Percentiles rank a stretch among this genome's conserved stretches.
phyloP scores from a whole-genome alignment of 805 yeast species.

The Ogataea nitratoaversa region DNA sequence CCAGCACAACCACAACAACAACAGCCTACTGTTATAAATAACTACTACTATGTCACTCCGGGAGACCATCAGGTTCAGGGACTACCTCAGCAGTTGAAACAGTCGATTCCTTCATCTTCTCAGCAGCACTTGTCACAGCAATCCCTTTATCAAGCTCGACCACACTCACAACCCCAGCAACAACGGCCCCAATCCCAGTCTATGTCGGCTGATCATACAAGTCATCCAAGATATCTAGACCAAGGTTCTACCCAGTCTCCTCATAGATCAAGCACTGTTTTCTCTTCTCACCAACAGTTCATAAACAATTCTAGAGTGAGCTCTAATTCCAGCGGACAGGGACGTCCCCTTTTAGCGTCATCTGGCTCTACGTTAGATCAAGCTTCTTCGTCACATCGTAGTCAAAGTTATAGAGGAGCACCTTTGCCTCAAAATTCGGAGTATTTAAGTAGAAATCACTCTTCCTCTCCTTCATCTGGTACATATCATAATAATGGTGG shows the following conservation, averaged over 20 bases:
- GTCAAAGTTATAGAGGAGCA: neutral
- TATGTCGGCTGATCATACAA: neutral
- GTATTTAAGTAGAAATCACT: neutral
- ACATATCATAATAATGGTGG: neutral
- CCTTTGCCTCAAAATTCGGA: neutral
- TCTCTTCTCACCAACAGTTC: too few species aligned
- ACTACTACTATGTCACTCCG: conserved; percentile 16
- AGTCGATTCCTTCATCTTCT: too few species aligned
- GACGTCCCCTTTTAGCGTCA: too few species aligned
- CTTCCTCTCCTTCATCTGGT: neutral
- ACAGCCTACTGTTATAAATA: conserved; percentile 12
- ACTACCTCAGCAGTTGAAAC: conserved; percentile 6
- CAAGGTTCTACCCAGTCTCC: neutral
- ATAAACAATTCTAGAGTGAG: too few species aligned
- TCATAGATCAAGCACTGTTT: too few species aligned
- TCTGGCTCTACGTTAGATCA: too few species aligned
- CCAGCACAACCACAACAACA: conserved; percentile 12
- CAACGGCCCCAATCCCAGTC: neutral
- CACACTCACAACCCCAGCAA: conserved; percentile 7
- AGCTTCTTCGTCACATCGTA: neutral
- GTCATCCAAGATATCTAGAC: neutral
- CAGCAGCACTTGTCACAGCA: too few species aligned
- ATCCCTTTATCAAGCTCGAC: too few species aligned
- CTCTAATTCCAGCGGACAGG: too few species aligned
- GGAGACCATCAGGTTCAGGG: conserved; percentile 11